Evolutionary conservation across 1,284 basidiomycete species (phyloP).

Genomic region (Blastosporella zonata): DNA sequence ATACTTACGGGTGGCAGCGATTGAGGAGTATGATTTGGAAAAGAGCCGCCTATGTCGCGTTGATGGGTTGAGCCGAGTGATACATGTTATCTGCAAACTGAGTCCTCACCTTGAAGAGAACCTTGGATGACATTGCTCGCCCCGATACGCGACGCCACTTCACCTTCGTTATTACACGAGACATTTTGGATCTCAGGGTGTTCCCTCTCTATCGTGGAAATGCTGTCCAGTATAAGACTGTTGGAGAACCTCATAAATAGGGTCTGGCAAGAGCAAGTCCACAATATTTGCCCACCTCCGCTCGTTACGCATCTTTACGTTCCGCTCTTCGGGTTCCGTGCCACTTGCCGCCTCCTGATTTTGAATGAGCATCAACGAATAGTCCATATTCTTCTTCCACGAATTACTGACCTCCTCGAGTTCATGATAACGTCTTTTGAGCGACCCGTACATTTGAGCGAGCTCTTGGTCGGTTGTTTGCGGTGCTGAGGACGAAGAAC

Average conservation of each 20-base stretch:
- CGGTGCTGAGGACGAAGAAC: constrained; percentile 33
- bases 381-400: constrained; percentile 12
- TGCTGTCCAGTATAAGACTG: constrained; percentile 56
- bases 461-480: constrained; percentile 42
- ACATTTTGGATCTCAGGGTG: constrained; percentile 21
- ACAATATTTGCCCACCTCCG: constrained; percentile 44
- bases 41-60: constrained; percentile 8
- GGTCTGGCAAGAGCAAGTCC: background rate
- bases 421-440: constrained; percentile 62
- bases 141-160: background rate
- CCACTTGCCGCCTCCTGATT: constrained; percentile 53
- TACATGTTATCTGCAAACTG: background rate
- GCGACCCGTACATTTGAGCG: constrained; percentile 56
- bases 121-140: constrained; percentile 11
- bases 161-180: background rate
- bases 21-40: constrained; percentile 7
- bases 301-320: constrained; percentile 55
- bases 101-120: constrained; percentile 20
- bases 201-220: constrained; percentile 53
- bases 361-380: constrained; percentile 31
- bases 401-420: constrained; percentile 57
- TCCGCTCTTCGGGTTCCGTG: constrained; percentile 56
- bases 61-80: background rate
- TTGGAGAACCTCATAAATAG: constrained; percentile 1
- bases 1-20: background rate